Evolutionary conservation across 2,329 filamentous ascomycete species (phyloP).

Genomic region (Claviceps sp.): DNA sequence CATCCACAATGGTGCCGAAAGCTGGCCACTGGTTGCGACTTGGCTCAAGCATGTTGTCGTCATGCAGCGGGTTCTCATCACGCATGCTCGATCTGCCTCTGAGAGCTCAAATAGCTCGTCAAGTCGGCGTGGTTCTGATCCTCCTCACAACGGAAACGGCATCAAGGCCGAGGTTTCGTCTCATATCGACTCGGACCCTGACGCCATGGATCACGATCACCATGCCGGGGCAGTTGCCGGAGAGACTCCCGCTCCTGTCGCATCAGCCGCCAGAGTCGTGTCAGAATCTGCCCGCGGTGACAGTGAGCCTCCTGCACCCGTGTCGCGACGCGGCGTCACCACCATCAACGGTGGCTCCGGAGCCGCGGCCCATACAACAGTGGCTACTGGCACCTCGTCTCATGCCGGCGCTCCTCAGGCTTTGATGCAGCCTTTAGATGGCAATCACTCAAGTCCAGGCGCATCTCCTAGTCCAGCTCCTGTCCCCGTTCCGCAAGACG

Average conservation of each 20-base stretch:
- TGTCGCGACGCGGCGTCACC: constrained; percentile 38
- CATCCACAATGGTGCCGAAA: constrained; percentile 44
- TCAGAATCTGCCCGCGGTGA: constrained; percentile 32
- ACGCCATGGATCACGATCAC: constrained; percentile 46
- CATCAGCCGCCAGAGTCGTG: constrained; percentile 20
- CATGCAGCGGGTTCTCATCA: constrained; percentile 43
- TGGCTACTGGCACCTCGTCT: constrained; percentile 26
- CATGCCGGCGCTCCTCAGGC: constrained; percentile 14
- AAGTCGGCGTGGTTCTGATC: constrained; percentile 17
- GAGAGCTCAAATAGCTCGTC: constrained; percentile 6
- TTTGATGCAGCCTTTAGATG: constrained; percentile 15
- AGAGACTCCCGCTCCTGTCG: constrained; percentile 11
- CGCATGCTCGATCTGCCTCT: constrained; percentile 29
- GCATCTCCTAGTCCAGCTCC: constrained; percentile 18
- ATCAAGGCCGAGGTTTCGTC: constrained; percentile 43
- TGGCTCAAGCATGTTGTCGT: constrained; percentile 48
- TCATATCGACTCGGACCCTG: constrained; percentile 40
- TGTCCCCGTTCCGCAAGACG: constrained; percentile 17
- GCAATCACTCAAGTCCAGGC: constrained; percentile 25
- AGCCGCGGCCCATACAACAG: constrained; percentile 28
- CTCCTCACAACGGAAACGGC: constrained; percentile 15
- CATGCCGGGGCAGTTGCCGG: constrained; percentile 12
- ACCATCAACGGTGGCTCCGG: constrained; percentile 46
- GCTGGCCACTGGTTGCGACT: constrained; percentile 44
- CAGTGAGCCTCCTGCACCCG: constrained; percentile 37